Evolutionary conservation across 306 rosid genomes (phyloP).

Genomic region (Gastrolobium bilobum): DNA sequence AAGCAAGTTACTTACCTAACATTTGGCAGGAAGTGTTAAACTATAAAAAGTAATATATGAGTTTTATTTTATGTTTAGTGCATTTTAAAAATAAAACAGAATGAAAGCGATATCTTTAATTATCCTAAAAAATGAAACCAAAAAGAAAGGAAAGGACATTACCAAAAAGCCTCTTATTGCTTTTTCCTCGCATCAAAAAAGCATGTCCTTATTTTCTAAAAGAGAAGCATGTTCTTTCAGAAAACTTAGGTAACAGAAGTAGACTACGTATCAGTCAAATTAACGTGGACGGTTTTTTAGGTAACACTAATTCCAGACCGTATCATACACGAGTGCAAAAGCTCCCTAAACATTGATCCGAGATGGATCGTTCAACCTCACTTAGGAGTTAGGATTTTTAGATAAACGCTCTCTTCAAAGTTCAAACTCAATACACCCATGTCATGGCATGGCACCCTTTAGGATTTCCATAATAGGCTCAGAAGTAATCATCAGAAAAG

Average conservation of each 20-base stretch:
- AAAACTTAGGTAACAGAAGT: neutral
- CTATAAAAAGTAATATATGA: too few species aligned
- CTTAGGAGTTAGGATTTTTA: neutral
- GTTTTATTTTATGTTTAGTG: too few species aligned
- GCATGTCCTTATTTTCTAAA: too few species aligned
- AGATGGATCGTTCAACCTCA: neutral
- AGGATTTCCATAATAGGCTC: constrained; percentile 3
- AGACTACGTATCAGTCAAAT: neutral
- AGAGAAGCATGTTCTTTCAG: neutral
- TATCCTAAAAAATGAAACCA: too few species aligned
- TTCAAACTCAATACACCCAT: neutral
- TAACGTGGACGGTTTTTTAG: neutral
- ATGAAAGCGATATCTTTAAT: too few species aligned
- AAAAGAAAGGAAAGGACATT: too few species aligned
- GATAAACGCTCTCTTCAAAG: neutral
- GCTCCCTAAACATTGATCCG: neutral
- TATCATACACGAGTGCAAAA: neutral
- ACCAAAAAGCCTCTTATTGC: neutral
- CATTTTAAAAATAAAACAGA: too few species aligned
- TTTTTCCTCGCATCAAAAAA: neutral
- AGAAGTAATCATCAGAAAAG: too few species aligned
- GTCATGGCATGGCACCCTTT: neutral
- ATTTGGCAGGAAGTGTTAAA: too few species aligned
- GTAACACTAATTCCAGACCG: neutral
- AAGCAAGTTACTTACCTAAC: too few species aligned